Evolutionary conservation across 2,329 filamentous ascomycete species (phyloP).

Genomic region (Calcarisporium arbuscula): DNA sequence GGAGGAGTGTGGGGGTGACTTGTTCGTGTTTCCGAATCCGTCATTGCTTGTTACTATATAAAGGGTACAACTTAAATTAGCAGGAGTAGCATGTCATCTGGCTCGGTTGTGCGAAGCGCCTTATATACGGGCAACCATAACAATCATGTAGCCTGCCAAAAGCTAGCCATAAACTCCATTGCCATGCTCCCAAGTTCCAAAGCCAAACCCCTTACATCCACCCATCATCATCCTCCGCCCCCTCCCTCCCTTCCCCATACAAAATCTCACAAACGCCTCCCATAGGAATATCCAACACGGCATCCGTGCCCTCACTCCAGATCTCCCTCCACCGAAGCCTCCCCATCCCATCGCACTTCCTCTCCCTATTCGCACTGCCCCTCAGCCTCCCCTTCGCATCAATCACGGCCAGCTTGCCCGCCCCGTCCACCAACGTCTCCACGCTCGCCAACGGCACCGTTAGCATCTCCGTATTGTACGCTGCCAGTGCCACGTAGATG

Average conservation of each 20-base stretch:
- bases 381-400: slow-evolving; percentile 58
- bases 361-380: slow-evolving; percentile 28
- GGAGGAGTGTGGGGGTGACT: no score
- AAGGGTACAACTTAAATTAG: no score
- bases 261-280: slow-evolving; percentile 92
- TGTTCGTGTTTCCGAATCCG: no score
- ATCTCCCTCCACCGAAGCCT: slow-evolving; percentile 66
- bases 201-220: no score
- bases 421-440: slow-evolving; percentile 88
- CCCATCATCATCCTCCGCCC: slow-evolving; percentile 15
- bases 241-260: slow-evolving; percentile 58
- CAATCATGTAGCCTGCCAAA: no score
- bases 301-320: slow-evolving; percentile 92
- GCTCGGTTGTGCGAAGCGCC: no score
- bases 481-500: slow-evolving; percentile 87
- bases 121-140: no score
- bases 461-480: slow-evolving; percentile 84
- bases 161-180: no score
- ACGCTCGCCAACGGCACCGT: slow-evolving; percentile 74
- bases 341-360: slow-evolving; percentile 29
- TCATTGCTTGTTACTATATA: no score
- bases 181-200: no score
- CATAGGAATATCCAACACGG: slow-evolving; percentile 92
- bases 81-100: no score
- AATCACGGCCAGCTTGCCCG: slow-evolving; percentile 76